Conservation (phyloP, 2,329 filamentous ascomycete species). For the Trichoderma breve region DNA sequence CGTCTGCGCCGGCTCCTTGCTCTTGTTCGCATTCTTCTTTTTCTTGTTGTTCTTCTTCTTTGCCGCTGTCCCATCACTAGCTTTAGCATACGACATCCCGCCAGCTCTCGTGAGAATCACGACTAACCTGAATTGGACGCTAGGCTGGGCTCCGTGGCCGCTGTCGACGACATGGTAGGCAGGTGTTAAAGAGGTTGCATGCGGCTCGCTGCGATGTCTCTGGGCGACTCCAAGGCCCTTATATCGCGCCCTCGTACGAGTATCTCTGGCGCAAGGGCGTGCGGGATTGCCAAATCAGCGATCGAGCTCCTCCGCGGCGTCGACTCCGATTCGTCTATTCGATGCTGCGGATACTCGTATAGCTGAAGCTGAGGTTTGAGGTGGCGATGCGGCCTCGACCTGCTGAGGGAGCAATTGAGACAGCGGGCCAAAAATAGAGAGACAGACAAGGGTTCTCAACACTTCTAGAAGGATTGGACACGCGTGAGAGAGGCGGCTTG, state of each 20-base stretch:
- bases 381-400: background rate
- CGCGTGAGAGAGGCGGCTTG: background rate
- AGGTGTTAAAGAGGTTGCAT: constrained; percentile 26
- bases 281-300: constrained; percentile 1
- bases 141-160: constrained; percentile 36
- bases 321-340: constrained; percentile 19
- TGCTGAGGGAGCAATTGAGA: constrained; percentile 14
- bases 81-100: constrained; percentile 34
- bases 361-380: background rate
- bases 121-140: constrained; percentile 38
- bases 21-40: constrained; percentile 55
- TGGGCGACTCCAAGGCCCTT: background rate
- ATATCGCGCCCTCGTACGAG: background rate
- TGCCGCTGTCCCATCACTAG: constrained; percentile 35
- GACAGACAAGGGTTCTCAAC: background rate
- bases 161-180: constrained; percentile 41
- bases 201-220: constrained; percentile 17
- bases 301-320: constrained; percentile 2
- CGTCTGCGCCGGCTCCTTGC: constrained; percentile 40
- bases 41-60: constrained; percentile 61
- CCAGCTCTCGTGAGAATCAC: constrained; percentile 12
- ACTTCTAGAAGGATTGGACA: background rate
- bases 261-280: background rate
- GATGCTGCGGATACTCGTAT: constrained; percentile 15
- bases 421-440: background rate